phyloP scores from a whole-genome alignment of 352 stramenopile genomes.

The Globisporangium rhizosaccharum region DNA sequence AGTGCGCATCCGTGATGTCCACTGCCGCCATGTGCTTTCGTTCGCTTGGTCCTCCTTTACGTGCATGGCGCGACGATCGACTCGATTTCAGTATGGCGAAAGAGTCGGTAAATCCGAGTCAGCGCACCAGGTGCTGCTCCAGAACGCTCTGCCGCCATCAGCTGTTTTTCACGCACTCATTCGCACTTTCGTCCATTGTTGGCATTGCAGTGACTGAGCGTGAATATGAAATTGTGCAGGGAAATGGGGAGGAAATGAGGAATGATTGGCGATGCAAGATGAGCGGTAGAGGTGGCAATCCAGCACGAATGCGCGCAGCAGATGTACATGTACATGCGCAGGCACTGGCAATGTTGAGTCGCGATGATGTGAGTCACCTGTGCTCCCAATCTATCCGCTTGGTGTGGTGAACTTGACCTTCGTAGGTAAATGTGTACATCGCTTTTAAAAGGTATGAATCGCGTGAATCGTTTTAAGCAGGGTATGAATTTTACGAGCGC shows the following conservation, averaged over 20 bases:
- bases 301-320: no score
- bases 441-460: background rate
- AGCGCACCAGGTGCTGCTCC: slow-evolving; percentile 6
- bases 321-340: no score
- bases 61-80: background rate
- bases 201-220: no score
- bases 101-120: slow-evolving; percentile 13
- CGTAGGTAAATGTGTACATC: background rate
- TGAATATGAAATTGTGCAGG: no score
- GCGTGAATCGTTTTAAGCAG: background rate
- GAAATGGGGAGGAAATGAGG: no score
- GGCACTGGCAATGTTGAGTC: no score
- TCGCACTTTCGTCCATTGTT: background rate
- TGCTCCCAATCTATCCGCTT: background rate
- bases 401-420: background rate
- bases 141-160: slow-evolving; percentile 9
- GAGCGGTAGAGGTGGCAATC: no score
- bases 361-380: no score
- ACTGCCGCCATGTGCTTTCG: background rate
- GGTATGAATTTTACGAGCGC: background rate
- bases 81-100: slow-evolving; percentile 12
- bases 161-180: slow-evolving; percentile 6
- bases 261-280: no score
- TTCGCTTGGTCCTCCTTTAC: background rate
- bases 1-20: background rate